These are phyloP conservation scores for Venustampulla echinocandica DNA, from an alignment of 495 filamentous ascomycete genomes.

Conservation along the genomic window DNA sequence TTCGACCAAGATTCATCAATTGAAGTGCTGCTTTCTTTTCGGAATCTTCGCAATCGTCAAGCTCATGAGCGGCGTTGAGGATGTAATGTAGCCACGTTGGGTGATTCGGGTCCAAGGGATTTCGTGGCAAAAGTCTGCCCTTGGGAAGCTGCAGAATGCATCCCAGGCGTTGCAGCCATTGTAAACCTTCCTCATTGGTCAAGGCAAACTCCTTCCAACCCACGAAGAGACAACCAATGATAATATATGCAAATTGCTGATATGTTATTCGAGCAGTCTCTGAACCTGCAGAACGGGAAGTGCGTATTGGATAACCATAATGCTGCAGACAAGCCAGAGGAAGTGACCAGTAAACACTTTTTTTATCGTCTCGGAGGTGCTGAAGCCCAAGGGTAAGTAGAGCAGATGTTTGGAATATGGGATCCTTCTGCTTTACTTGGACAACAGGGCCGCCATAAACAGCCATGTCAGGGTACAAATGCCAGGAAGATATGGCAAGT, in stretches of 20 bases:
- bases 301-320: conserved; percentile 18
- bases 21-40: conserved; percentile 3
- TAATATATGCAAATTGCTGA: neutral
- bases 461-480: conserved; percentile 31
- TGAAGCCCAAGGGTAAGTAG: conserved; percentile 25
- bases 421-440: conserved; percentile 23
- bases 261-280: neutral
- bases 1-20: conserved; percentile 6
- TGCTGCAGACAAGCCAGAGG: conserved; percentile 25
- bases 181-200: conserved; percentile 2
- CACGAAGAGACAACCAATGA: neutral
- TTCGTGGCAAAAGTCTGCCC: neutral
- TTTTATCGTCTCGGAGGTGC: neutral
- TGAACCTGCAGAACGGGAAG: neutral
- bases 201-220: neutral
- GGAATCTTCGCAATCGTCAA: neutral
- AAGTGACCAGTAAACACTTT: conserved; percentile 14
- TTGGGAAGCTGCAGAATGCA: neutral
- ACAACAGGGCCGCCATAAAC: conserved; percentile 16
- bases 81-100: conserved; percentile 5
- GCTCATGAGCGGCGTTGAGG: neutral
- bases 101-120: neutral
- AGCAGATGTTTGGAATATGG: conserved; percentile 20
- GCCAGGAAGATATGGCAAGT: conserved; percentile 29
- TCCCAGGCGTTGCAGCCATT: neutral